Evolutionary conservation across 2,329 filamentous ascomycete genomes (phyloP), one percentile per base, ranked within the genome.

Genomic region (Corinectria fuckeliana): DNA sequence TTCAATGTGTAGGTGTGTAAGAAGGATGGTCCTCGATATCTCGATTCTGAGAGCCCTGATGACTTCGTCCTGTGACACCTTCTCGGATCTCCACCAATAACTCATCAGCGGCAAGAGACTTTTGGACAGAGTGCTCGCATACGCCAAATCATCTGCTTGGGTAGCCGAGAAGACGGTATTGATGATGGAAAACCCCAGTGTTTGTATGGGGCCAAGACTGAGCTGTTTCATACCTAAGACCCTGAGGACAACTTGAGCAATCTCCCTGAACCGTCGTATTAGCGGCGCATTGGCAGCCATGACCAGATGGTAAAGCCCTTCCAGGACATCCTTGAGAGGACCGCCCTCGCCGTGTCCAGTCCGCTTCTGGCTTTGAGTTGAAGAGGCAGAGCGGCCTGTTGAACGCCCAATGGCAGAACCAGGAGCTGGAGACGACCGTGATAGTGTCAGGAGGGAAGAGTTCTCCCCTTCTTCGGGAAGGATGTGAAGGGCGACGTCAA

Each of bases 11-110:
- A 89, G 77, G 64, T 87, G 83, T 28, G 88, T 80, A n/a, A 86
- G 79, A 62, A 91, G 87, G 25, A 97, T 78, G 1, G 87, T 86
- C 65, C 88, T 88, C 30, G 96, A 80, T 73, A 97, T 90, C 73
- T 93, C 92, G 64, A 94, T 91, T 66, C 89, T 88, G 49, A 95
- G 75, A 2, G 81, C 81, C 62, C 83, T 86, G 63, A 86, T 82
- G 68, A 85, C 82, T 68, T 86, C 83, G 64, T 87, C 82, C 66
- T 87, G 82, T 13, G 84, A 82, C 23, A 83, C 76, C 44, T 85
- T 84, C 66, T 90, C 91, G n/a, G 85, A 83, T 63, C 88, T 82
- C 93, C 94, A 99, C 77, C 92, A 87, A 49, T 86, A 83, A 55
- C 85, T 86, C 64, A 97, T 86, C 42, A 93, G 75, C 1, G 91